Evolutionary conservation across 2,329 filamentous ascomycete species (phyloP).

Genomic region (Nothomitra cinnamomea): DNA sequence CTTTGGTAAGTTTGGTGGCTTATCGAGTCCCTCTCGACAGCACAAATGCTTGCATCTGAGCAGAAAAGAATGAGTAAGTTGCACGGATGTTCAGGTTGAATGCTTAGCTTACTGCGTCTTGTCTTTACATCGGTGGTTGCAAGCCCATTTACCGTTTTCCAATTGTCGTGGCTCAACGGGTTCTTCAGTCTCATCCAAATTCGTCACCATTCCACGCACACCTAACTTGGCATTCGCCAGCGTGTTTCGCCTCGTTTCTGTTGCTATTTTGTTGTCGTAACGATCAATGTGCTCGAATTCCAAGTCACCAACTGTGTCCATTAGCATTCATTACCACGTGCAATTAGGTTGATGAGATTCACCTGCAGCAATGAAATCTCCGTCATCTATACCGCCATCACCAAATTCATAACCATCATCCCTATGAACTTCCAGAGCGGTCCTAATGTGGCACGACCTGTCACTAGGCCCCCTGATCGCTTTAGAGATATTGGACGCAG

Average conservation of each 20-base stretch:
- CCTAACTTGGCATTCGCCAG: neutral
- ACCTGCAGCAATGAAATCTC: conserved; percentile 31
- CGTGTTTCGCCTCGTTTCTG: conserved; percentile 6
- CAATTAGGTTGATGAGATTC: conserved; percentile 5
- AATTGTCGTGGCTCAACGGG: conserved; percentile 31
- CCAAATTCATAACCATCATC: conserved; percentile 31
- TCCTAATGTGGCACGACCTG: conserved; percentile 8
- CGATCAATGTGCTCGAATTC: conserved; percentile 37
- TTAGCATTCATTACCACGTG: neutral
- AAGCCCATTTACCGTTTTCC: conserved; percentile 55
- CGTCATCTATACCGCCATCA: conserved; percentile 34
- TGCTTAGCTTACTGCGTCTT: conserved; percentile 25
- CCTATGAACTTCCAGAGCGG: conserved; percentile 6
- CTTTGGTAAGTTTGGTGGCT: conserved; percentile 31
- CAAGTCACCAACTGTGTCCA: conserved; percentile 11
- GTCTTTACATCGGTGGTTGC: conserved; percentile 53
- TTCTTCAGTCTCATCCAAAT: neutral
- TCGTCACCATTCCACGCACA: neutral
- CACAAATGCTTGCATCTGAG: conserved; percentile 52
- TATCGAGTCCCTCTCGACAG: conserved; percentile 54
- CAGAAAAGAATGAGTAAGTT: conserved; percentile 18
- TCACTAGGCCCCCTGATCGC: conserved; percentile 6
- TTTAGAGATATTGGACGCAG: conserved; percentile 11
- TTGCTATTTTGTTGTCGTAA: conserved; percentile 19
- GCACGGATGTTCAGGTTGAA: neutral